phyloP scores from a whole-genome alignment of 2,329 filamentous ascomycete species.

The Xylaria sp. region DNA sequence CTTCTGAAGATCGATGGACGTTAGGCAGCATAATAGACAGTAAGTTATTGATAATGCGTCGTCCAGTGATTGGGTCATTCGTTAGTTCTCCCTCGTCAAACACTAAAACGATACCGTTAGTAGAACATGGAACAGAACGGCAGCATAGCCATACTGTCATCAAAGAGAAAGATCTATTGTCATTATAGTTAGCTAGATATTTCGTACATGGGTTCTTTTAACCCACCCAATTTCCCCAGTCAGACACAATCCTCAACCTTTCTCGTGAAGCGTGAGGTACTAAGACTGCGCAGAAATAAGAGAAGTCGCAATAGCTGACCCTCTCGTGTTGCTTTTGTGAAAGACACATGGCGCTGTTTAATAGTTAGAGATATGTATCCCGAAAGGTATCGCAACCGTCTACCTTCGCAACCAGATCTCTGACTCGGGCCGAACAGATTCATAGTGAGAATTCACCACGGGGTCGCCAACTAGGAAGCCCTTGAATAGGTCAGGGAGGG shows the following conservation, averaged over 20 bases:
- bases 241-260: neutral
- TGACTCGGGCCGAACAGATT: neutral
- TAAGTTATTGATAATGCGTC: constrained; percentile 6
- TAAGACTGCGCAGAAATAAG: neutral
- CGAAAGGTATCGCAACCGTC: too few relatives aligned
- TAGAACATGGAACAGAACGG: too few relatives aligned
- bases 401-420: neutral
- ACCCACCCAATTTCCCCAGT: neutral
- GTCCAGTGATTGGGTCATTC: neutral
- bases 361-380: neutral
- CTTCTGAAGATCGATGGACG: neutral
- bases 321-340: neutral
- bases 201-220: too few relatives aligned
- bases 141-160: constrained; percentile 2
- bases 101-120: neutral
- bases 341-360: neutral
- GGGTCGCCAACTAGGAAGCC: neutral
- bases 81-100: constrained; percentile 8
- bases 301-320: neutral
- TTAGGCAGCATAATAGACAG: neutral
- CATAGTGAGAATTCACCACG: neutral
- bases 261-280: neutral
- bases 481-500: neutral
- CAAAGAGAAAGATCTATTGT: constrained; percentile 3
- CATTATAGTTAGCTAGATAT: neutral